Base-by-base conservation (phyloP, 352 stramenopile genomes). In the Thraustochytrium sp. region DNA sequence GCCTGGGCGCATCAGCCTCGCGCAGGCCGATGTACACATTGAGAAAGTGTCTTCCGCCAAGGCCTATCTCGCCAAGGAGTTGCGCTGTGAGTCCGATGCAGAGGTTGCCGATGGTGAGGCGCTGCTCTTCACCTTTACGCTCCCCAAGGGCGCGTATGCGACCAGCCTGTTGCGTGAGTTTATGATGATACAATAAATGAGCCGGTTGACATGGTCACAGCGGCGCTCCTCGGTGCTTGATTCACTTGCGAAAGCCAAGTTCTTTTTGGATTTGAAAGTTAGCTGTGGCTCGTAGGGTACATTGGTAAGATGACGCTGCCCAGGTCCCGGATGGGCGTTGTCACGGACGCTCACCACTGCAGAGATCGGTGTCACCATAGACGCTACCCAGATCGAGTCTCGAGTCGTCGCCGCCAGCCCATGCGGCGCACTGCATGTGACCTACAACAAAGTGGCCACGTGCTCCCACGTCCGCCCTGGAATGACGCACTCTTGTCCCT, bases 91-190 rank as follows among this genome's bases (percentile, higher is more conserved):
- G 5, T 5, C 16, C 5, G 42, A 16, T 16, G 42, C 42, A 49
- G 5, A 5, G 42, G 5, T 16, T 5, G 16, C 51, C 23, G 62
- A 75, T 54, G 62, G 40, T 8, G 62, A 51, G 1, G 62, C 36
- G 23, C 62, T 75, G 11, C 34, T 75, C 16, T 75, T 75, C 4
- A 51, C 36, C 23, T 75, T 75, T 38, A 38, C n/a, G 16, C 31
- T 75, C 5, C 62, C 62, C 9, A 75, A 75, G 29, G 62, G 62
- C 29, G 8, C 62, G 26, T 75, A 75, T 26, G 62, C 62, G 18
- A 75, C 62, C 8, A 75, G 62, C 31, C 23, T 75, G 36, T 37
- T 75, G 23, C 62, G 62, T 9, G 62, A 75, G 62, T 75, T 75
- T 4, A 75, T 75, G 31, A 54, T 26, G 8, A n/a, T 16, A 5